Evolutionary conservation across 208 protist genomes (phyloP), one percentile per base, ranked within the genome.

Genomic region (Leishmania major): DNA sequence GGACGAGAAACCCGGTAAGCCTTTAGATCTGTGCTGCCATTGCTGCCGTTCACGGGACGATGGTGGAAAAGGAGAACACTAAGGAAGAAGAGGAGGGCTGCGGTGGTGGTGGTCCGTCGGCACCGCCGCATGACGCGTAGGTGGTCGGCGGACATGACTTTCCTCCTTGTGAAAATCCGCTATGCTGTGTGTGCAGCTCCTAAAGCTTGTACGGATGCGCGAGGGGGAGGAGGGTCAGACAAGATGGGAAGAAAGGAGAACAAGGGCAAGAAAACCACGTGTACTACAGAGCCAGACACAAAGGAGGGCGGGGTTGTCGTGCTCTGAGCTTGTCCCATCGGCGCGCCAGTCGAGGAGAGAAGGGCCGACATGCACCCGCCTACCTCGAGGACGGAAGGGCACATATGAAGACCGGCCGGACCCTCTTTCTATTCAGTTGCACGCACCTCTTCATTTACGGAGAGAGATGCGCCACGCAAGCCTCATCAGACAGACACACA

Each of bases 41-140:
- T 28, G 45, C 8, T 13, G 40, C 28, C 19, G 51, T 55, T 11
- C 25, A 35, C 22, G 13, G 45, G 45, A 25, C 47, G 11, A 57
- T 4, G 15, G 31, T 15, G 73, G 13, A 2, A 6, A 59, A 62
- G 73, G 6, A 43, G 31, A 77, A 31, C 7, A 28, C 40, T 53
- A 47, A 79, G 11, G 28, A 79, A 13, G 40, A 70, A 67, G 43
- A 70, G 17, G 43, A 79, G 53, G 75, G 25, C 53, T 3, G 69
- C 43, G 53, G 1, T 22, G 53, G 60, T 35, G 75, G 25, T 45
- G 53, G 53, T 28, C 15, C 51, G 28, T 15, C 53, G 51, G 1
- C 73, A 62, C 53, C n/a, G 51, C 73, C 17, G 31, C 28, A 19
- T 31, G 51, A 3, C 51, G 8, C 31, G 51, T n/a, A 59, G 31